Evolutionary conservation across 2,329 filamentous ascomycete genomes (phyloP).

Genomic region (Rhynchosporium graminicola): DNA sequence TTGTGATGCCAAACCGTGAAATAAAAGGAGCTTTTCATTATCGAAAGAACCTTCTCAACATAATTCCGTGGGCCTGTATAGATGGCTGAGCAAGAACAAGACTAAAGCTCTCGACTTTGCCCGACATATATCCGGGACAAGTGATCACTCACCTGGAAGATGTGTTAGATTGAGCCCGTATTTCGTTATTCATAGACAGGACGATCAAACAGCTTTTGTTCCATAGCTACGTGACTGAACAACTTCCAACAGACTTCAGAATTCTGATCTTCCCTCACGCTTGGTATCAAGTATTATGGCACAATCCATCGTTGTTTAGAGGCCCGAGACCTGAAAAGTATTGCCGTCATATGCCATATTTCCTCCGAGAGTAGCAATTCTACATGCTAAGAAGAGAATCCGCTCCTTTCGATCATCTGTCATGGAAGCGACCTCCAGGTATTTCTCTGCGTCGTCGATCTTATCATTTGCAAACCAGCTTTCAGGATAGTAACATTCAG

Average conservation of each 20-base stretch:
- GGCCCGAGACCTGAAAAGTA: neutral
- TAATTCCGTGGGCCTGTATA: neutral
- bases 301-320: neutral
- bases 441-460: conserved; percentile 35
- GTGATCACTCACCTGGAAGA: neutral
- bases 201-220: neutral
- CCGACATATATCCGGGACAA: neutral
- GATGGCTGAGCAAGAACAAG: neutral
- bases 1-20: neutral
- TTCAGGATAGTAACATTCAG: conserved; percentile 33
- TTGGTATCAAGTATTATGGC: neutral
- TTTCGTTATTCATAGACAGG: neutral
- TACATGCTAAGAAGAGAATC: conserved; percentile 32
- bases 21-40: neutral
- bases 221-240: neutral
- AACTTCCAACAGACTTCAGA: neutral
- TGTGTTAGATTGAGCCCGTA: no score
- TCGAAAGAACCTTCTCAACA: neutral
- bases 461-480: conserved; percentile 36
- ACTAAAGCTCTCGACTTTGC: neutral
- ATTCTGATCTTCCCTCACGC: neutral
- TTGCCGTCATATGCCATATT: conserved; percentile 28
- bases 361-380: conserved; percentile 21
- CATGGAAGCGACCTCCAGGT: conserved; percentile 32
- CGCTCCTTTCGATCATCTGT: conserved; percentile 30